phyloP scores from a whole-genome alignment of 306 rosid species.

The Cajanus cajan region DNA sequence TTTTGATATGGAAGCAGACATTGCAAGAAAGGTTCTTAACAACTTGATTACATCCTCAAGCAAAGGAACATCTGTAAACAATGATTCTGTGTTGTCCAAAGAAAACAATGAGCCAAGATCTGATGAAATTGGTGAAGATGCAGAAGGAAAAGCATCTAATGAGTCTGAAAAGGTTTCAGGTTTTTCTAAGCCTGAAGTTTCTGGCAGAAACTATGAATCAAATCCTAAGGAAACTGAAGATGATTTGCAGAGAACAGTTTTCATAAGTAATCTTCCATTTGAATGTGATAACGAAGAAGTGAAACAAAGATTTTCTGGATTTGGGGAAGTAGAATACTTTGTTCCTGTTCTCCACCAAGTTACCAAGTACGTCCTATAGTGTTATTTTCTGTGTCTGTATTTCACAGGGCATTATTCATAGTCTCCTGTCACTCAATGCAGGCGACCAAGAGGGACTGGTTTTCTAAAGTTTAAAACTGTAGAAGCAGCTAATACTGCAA shows the following conservation, averaged over 20 bases:
- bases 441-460: constrained; percentile 96
- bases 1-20: constrained; percentile 84
- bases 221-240: constrained; percentile 51
- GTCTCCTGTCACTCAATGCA: constrained; percentile 41
- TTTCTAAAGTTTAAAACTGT: constrained; percentile 82
- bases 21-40: constrained; percentile 73
- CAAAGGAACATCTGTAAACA: constrained; percentile 45
- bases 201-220: constrained; percentile 35
- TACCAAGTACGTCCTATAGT: constrained; percentile 62
- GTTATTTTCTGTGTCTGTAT: constrained; percentile 17
- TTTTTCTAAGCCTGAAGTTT: constrained; percentile 44
- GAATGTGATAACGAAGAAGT: constrained; percentile 75
- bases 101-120: constrained; percentile 39
- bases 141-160: constrained; percentile 36
- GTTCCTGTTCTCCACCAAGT: constrained; percentile 82
- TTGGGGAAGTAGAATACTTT: constrained; percentile 84
- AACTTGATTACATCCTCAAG: constrained; percentile 59
- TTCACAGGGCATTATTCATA: constrained; percentile 28
- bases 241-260: constrained; percentile 74
- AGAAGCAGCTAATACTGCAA: constrained; percentile 73
- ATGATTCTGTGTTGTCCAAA: constrained; percentile 33
- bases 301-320: constrained; percentile 77
- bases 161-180: constrained; percentile 49
- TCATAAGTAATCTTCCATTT: constrained; percentile 81
- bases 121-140: constrained; percentile 34